Evolutionary conservation across 1,139 yeast genomes (phyloP).

Genomic region (Hemisphaericaspora subhashii): DNA sequence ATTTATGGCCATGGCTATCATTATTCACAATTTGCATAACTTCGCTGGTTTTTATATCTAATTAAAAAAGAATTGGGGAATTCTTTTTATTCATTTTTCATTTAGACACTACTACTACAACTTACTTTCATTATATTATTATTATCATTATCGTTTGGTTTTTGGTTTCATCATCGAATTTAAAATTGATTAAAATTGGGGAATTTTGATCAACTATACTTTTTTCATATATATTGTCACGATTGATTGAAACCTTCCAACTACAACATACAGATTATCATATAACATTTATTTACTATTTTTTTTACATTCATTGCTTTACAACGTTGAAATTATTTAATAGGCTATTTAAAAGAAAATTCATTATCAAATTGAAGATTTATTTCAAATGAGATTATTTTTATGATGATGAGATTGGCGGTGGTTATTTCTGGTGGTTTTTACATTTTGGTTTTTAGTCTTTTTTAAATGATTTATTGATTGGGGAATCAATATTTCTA

Average conservation of each 20-base stretch:
- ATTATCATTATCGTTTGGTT: too few species aligned
- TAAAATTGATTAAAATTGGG: neutral
- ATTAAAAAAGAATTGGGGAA: neutral
- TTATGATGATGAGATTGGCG: neutral
- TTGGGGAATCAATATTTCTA: neutral
- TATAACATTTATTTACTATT: too few species aligned
- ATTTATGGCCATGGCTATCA: neutral
- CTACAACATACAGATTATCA: neutral
- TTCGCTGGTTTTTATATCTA: neutral
- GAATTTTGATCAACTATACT: neutral
- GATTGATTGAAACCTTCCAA: slow-evolving; percentile 2
- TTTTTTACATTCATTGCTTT: too few species aligned
- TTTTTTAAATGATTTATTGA: slow-evolving; percentile 1
- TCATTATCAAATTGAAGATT: too few species aligned
- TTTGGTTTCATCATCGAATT: slow-evolving; percentile 1
- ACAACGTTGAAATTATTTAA: too few species aligned
- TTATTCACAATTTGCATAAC: neutral
- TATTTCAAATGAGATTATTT: too few species aligned
- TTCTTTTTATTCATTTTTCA: too few species aligned
- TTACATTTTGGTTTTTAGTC: too few species aligned
- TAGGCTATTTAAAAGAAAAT: too few species aligned
- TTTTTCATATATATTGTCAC: neutral
- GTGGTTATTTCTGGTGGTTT: neutral
- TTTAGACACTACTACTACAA: too few species aligned
- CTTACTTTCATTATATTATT: too few species aligned